A percentile compares a stretch with the other conserved stretches of the same genome.
These are phyloP conservation scores for Syzygium aromaticum DNA, from an alignment of 345 rosid species.

Conservation along the genomic window DNA sequence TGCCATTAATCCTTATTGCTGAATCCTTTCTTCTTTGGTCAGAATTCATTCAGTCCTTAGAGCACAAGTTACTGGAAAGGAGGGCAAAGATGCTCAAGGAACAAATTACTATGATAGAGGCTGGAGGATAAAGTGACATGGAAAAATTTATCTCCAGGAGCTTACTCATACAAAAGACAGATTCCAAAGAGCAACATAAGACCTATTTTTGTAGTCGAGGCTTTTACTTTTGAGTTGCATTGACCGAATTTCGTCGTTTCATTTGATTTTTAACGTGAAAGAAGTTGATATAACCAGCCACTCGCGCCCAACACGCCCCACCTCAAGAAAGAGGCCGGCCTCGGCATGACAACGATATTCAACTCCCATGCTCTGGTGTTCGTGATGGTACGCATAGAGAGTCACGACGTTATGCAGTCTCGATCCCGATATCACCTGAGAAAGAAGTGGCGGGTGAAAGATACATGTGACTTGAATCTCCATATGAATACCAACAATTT, in stretches of 20 bases:
- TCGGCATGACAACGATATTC: too few relatives aligned
- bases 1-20: neutral
- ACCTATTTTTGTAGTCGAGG: neutral
- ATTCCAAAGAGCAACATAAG: neutral
- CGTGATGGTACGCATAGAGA: neutral
- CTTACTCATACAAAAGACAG: neutral
- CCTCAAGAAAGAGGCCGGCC: neutral
- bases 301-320: fast-evolving
- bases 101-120: fast-evolving
- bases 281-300: too few relatives aligned
- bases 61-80: neutral
- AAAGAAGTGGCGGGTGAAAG: neutral
- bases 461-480: neutral
- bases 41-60: neutral
- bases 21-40: neutral
- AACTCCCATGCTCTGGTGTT: neutral
- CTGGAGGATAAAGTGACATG: neutral
- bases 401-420: fast-evolving
- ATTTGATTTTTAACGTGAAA: too few relatives aligned
- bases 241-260: neutral
- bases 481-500: neutral
- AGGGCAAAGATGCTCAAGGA: neutral
- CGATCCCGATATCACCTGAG: neutral
- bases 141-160: neutral
- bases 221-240: neutral